Evolutionary conservation across 2,329 filamentous ascomycete species (phyloP).

Genomic region (Gaeumannomyces tritici): DNA sequence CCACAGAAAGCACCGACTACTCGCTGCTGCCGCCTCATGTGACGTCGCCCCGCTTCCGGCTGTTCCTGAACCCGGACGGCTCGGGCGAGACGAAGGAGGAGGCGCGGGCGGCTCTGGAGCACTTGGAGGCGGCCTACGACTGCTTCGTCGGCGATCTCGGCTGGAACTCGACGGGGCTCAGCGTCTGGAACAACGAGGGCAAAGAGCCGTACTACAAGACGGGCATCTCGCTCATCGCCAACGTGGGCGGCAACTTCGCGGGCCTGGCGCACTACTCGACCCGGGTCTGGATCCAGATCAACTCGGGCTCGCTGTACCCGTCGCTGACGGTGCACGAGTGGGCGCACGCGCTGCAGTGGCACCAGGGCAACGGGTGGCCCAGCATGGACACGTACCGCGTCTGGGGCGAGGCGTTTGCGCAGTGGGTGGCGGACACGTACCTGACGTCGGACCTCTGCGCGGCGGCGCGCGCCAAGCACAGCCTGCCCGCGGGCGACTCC

Average conservation of each 20-base stretch:
- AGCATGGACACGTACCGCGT: slow-evolving; percentile 31
- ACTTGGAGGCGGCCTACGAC: slow-evolving; percentile 33
- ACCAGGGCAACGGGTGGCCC: slow-evolving; percentile 28
- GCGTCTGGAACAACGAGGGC: slow-evolving; percentile 6
- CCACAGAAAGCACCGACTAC: neutral
- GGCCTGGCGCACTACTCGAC: slow-evolving; percentile 32
- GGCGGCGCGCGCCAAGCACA: slow-evolving; percentile 22
- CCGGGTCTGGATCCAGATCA: slow-evolving; percentile 32
- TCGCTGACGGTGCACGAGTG: slow-evolving; percentile 38
- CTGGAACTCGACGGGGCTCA: slow-evolving; percentile 25
- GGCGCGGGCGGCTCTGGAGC: neutral
- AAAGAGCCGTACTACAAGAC: slow-evolving; percentile 29
- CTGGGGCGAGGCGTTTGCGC: slow-evolving; percentile 42
- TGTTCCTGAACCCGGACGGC: neutral
- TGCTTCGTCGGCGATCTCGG: slow-evolving; percentile 22
- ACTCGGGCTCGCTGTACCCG: slow-evolving; percentile 25
- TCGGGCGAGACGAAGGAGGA: neutral
- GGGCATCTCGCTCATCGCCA: slow-evolving; percentile 32
- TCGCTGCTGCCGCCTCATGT: neutral
- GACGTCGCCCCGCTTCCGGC: neutral
- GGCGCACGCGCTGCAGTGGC: slow-evolving; percentile 37
- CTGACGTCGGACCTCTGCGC: slow-evolving; percentile 30
- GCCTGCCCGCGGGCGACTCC: slow-evolving; percentile 22
- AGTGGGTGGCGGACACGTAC: slow-evolving; percentile 39
- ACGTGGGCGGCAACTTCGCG: slow-evolving; percentile 22